These are phyloP conservation scores for Ephemerocybe angulata DNA, from an alignment of 768 basidiomycete species.

Conservation along the genomic window DNA sequence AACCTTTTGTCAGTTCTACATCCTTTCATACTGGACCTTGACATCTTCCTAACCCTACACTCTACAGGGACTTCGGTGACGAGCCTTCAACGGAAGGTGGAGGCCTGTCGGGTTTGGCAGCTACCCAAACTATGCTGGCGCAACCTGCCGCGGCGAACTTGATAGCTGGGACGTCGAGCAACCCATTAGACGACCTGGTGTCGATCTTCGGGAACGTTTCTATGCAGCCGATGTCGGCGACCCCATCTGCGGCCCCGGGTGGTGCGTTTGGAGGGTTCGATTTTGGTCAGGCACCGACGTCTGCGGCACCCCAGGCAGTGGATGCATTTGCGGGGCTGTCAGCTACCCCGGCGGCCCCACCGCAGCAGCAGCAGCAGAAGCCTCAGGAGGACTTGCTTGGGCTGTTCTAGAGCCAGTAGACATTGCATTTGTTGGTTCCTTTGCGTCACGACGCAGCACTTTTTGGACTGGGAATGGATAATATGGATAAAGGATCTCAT, in stretches of 20 bases:
- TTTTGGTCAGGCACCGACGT: conserved; percentile 16
- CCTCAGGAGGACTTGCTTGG: conserved; percentile 49
- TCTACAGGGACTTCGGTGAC: conserved; percentile 67
- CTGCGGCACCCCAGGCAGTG: conserved; percentile 4
- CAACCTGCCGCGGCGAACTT: conserved; percentile 73
- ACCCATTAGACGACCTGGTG: conserved; percentile 90
- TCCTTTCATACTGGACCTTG: background rate
- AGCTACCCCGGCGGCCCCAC: conserved; percentile 17
- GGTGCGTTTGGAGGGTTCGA: conserved; percentile 12
- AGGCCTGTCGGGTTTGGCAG: conserved; percentile 73
- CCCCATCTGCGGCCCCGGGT: conserved; percentile 14
- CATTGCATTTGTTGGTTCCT: too few species aligned
- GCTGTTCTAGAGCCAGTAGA: conserved; percentile 40
- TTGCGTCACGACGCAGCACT: too few species aligned
- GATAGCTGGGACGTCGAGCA: conserved; percentile 75
- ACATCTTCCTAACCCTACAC: background rate
- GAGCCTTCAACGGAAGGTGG: conserved; percentile 58
- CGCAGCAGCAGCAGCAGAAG: conserved; percentile 28
- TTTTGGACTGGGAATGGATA: too few species aligned
- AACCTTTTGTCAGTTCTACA: conserved; percentile 63
- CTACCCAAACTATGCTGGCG: conserved; percentile 67
- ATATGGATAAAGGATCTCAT: too few species aligned
- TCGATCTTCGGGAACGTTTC: conserved; percentile 76
- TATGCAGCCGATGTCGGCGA: conserved; percentile 21
- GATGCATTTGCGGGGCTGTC: conserved; percentile 13